phyloP scores from a whole-genome alignment of 768 basidiomycete genomes.

The Lactarius deliciosus region DNA sequence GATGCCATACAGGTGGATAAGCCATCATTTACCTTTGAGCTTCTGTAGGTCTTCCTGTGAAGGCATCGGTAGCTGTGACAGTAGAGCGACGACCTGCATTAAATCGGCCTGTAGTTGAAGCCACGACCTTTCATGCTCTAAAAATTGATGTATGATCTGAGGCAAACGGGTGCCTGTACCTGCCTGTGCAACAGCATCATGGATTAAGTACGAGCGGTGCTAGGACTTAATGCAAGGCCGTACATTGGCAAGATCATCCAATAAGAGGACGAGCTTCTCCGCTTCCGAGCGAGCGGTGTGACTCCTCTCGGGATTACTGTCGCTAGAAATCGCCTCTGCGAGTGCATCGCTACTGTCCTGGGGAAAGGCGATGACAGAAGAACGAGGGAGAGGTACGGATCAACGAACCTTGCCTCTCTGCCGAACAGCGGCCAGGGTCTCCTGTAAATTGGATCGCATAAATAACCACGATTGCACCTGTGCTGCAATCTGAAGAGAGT shows the following conservation, averaged over 20 bases:
- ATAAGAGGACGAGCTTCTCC: conserved; percentile 15
- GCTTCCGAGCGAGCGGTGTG: conserved; percentile 1
- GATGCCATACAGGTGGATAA: not conserved
- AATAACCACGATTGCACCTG: conserved; percentile 59
- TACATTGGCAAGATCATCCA: conserved; percentile 21
- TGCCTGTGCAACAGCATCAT: conserved; percentile 4
- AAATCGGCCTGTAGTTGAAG: conserved; percentile 17
- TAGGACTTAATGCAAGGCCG: not conserved
- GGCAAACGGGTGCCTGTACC: conserved; percentile 9
- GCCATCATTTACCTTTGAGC: conserved; percentile 11
- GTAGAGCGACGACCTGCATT: conserved; percentile 16
- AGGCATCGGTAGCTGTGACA: conserved; percentile 19
- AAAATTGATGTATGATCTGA: conserved; percentile 22
- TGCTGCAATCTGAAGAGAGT: conserved; percentile 48
- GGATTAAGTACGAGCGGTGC: not conserved
- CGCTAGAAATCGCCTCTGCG: not conserved
- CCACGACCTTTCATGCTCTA: conserved; percentile 26
- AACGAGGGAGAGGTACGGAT: not conserved
- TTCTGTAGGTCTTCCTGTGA: conserved; percentile 13
- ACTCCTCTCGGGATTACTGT: not conserved
- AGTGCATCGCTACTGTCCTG: conserved; percentile 20
- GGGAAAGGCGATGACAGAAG: not conserved
- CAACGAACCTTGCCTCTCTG: conserved; percentile 34
- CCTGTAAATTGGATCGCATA: conserved; percentile 58
- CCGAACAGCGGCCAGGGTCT: conserved; percentile 46